Percentiles rank a stretch among this genome's conserved stretches.
Evolutionary conservation across 75 land plant species (phyloP).

Genomic region (Cunninghamia lanceolata): DNA sequence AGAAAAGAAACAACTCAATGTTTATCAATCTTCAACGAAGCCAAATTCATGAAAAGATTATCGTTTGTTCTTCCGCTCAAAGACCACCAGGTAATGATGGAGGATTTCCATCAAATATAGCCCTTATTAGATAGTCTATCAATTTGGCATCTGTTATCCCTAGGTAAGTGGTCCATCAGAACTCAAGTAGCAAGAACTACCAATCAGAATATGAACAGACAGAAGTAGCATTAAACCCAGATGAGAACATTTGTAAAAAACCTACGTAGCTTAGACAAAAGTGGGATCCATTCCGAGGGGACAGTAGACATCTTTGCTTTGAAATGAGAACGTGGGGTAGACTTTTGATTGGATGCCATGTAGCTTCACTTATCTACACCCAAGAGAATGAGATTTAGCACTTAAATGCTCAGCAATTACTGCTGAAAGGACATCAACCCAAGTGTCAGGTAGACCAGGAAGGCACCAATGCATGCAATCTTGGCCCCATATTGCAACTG

Average conservation of each 20-base stretch:
- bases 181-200: not conserved
- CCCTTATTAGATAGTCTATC: not conserved
- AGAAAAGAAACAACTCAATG: not conserved
- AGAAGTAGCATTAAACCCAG: not conserved
- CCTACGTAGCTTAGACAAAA: not conserved
- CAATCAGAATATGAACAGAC: not conserved
- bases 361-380: not conserved
- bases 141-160: conserved; percentile 1
- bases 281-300: not conserved
- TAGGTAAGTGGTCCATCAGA: not conserved
- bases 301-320: not conserved
- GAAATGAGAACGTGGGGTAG: not conserved
- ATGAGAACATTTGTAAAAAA: not conserved
- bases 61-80: not conserved
- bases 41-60: not conserved
- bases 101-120: not conserved
- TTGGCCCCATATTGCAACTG: conserved; percentile 91
- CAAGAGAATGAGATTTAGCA: not conserved
- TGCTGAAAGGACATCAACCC: conserved; percentile 78
- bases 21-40: not conserved
- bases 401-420: conserved; percentile 33
- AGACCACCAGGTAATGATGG: not conserved
- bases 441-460: conserved; percentile 93
- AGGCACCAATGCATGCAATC: conserved; percentile 99
- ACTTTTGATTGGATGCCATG: not conserved